phyloP scores from a whole-genome alignment of 768 basidiomycete genomes.

The Phaeotremella fagi region DNA sequence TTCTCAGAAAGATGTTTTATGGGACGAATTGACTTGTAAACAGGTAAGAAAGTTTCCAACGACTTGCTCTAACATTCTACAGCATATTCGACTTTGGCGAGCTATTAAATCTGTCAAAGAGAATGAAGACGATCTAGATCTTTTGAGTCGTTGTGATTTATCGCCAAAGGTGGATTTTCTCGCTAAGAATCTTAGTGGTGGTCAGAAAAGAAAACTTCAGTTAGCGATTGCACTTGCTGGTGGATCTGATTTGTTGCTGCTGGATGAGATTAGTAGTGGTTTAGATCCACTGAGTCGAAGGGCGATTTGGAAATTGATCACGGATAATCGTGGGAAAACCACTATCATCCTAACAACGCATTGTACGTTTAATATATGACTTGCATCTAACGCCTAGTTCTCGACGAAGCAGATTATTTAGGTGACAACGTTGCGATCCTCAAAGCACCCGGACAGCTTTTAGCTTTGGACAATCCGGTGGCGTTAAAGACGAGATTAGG shows the following conservation, averaged over 20 bases:
- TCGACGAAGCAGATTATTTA: constrained; percentile 73
- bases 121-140: constrained; percentile 62
- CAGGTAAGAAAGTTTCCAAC: constrained; percentile 22
- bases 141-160: constrained; percentile 68
- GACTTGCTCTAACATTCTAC: constrained; percentile 26
- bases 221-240: constrained; percentile 74
- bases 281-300: constrained; percentile 75
- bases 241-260: constrained; percentile 49
- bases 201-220: constrained; percentile 77
- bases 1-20: constrained; percentile 77
- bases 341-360: constrained; percentile 76
- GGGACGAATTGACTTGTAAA: constrained; percentile 67
- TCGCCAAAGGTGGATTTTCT: constrained; percentile 64
- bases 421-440: constrained; percentile 72
- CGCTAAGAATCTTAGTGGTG: constrained; percentile 65
- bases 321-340: constrained; percentile 61
- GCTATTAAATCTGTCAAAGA: constrained; percentile 57
- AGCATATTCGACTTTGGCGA: constrained; percentile 68
- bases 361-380: constrained; percentile 50
- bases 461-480: constrained; percentile 70
- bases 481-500: constrained; percentile 67
- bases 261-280: constrained; percentile 51
- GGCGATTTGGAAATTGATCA: constrained; percentile 70
- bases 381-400: constrained; percentile 20
- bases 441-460: constrained; percentile 68